Evolutionary conservation across 2,329 filamentous ascomycete species (phyloP).

Genomic region (Paraphaeosphaeria minitans): DNA sequence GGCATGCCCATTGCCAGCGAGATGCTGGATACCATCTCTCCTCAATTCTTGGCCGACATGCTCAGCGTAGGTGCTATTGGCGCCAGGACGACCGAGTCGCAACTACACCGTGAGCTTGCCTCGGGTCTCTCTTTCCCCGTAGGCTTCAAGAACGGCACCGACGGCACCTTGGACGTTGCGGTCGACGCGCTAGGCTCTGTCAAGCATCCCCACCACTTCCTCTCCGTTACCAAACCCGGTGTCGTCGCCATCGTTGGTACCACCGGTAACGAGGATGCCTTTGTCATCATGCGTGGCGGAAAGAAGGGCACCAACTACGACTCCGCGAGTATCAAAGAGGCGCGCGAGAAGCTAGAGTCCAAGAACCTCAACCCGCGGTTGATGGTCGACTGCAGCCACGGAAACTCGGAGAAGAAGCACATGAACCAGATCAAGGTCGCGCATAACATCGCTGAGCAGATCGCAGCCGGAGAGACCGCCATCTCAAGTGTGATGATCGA

Average conservation of each 20-base stretch:
- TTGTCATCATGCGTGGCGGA: slow-evolving; percentile 91
- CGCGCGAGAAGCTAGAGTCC: slow-evolving; percentile 77
- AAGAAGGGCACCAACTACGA: slow-evolving; percentile 95
- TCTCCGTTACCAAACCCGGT: slow-evolving; percentile 95
- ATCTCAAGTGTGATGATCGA: slow-evolving; percentile 99
- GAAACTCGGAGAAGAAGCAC: slow-evolving; percentile 95
- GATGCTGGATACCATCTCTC: slow-evolving; percentile 97
- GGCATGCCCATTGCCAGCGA: slow-evolving; percentile 97
- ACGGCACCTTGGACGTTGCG: slow-evolving; percentile 85
- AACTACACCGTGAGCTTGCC: slow-evolving; percentile 92
- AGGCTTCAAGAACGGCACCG: slow-evolving; percentile 99
- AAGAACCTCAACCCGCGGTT: slow-evolving; percentile 76
- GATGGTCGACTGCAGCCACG: slow-evolving; percentile 98
- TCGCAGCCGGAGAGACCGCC: slow-evolving; percentile 78
- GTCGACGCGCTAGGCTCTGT: slow-evolving; percentile 96
- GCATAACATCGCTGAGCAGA: slow-evolving; percentile 78
- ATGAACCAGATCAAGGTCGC: slow-evolving; percentile 97
- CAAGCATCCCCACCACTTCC: slow-evolving; percentile 90
- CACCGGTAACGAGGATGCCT: slow-evolving; percentile 94
- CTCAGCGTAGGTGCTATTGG: slow-evolving; percentile 92
- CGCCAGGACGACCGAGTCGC: slow-evolving; percentile 94
- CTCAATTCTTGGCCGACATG: slow-evolving; percentile 93
- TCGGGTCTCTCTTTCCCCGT: slow-evolving; percentile 96
- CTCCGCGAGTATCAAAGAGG: slow-evolving; percentile 78
- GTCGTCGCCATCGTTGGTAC: slow-evolving; percentile 95